These are phyloP conservation scores for Oryza brachyantha DNA, from an alignment of 176 grass and related monocot species.

Conservation along the genomic window DNA sequence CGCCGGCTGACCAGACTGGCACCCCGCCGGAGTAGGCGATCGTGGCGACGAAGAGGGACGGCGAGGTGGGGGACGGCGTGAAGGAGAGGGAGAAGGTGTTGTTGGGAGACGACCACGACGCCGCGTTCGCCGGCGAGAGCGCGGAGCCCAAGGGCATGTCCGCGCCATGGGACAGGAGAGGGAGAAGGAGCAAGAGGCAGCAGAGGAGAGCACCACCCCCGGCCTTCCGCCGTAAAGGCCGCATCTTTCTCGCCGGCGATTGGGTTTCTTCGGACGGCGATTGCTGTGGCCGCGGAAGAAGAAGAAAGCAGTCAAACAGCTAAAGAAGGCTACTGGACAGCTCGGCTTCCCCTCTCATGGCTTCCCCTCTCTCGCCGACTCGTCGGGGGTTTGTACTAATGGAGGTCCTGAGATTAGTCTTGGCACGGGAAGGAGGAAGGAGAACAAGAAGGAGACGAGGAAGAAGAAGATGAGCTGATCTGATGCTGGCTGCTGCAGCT, in stretches of 20 bases:
- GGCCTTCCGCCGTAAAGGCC: neutral
- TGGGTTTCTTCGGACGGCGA: neutral
- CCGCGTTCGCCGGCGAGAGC: constrained; percentile 40
- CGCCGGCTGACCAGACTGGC: constrained; percentile 54
- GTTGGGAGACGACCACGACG: constrained; percentile 55
- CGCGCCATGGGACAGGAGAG: constrained; percentile 27
- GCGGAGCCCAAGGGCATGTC: constrained; percentile 66
- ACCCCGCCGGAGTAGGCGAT: constrained; percentile 60
- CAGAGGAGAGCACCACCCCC: constrained; percentile 8
- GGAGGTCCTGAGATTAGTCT: neutral
- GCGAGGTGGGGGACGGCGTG: constrained; percentile 39
- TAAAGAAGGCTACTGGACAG: neutral
- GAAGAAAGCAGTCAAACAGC: neutral
- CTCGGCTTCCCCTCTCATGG: constrained; percentile 21
- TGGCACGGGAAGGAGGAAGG: neutral
- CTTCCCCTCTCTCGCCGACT: neutral
- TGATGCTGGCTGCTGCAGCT: neutral
- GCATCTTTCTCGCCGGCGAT: constrained; percentile 39
- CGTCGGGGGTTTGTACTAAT: neutral
- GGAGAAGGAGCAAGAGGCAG: constrained; percentile 26
- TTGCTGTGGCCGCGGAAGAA: neutral
- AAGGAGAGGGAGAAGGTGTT: constrained; percentile 62
- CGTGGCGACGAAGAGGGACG: constrained; percentile 66
- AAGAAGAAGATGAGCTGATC: neutral
- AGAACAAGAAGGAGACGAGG: neutral